These are phyloP conservation scores for Dictyostelium intermedium DNA, from an alignment of 78 protist species.

Conservation along the genomic window DNA sequence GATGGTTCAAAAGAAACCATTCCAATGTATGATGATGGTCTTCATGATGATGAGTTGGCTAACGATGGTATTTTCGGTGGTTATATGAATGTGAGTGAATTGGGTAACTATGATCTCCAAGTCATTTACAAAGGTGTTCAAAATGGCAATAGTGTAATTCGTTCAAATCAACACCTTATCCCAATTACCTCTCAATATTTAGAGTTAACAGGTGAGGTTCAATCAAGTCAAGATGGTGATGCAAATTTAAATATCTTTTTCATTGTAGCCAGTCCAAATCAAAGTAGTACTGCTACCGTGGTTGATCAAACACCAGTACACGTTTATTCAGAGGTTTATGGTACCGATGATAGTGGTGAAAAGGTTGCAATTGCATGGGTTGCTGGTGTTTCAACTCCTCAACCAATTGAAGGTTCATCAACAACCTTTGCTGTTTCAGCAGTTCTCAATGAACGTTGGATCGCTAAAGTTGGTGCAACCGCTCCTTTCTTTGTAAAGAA, in stretches of 20 bases:
- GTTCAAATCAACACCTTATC: conserved; percentile 81
- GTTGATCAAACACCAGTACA: conserved; percentile 34
- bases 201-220: conserved; percentile 53
- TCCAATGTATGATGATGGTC: conserved; percentile 80
- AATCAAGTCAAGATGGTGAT: conserved; percentile 1
- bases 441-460: conserved; percentile 41
- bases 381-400: background rate
- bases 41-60: conserved; percentile 48
- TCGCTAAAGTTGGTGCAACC: conserved; percentile 53
- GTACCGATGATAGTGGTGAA: conserved; percentile 21
- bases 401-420: background rate
- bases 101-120: conserved; percentile 52
- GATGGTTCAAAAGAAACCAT: conserved; percentile 37
- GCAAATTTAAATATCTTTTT: conserved; percentile 8
- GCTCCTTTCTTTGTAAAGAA: conserved; percentile 78
- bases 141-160: conserved; percentile 9
- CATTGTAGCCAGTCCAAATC: background rate
- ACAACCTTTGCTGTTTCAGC: background rate
- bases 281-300: no score
- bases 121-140: conserved; percentile 20
- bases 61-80: conserved; percentile 78
- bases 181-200: conserved; percentile 53
- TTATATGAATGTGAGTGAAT: conserved; percentile 23
- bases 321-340: conserved; percentile 76
- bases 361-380: conserved; percentile 77